Percentiles rank a stretch among this genome's conserved stretches.
phyloP scores from a whole-genome alignment of 352 stramenopile species.

The Phytopythium chamaehyphon region DNA sequence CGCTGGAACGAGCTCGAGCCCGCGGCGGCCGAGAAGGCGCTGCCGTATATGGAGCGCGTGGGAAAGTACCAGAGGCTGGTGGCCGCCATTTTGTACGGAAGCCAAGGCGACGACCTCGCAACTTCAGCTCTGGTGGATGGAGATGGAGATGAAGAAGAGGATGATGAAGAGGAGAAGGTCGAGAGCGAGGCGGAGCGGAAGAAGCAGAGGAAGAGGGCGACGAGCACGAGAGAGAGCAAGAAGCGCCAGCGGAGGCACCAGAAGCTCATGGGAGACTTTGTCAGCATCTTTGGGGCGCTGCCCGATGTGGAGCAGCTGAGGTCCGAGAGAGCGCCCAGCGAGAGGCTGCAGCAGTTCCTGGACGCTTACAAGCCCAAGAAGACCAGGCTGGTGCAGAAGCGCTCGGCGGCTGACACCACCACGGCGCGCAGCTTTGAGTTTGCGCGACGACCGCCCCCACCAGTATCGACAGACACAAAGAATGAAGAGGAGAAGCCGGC shows the following conservation, averaged over 20 bases:
- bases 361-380: constrained; percentile 51
- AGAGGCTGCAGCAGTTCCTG: constrained; percentile 44
- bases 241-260: constrained; percentile 21
- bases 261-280: constrained; percentile 21
- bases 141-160: constrained; percentile 13
- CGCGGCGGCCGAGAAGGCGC: constrained; percentile 36
- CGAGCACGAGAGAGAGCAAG: constrained; percentile 12
- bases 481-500: background rate
- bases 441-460: constrained; percentile 24
- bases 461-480: constrained; percentile 6
- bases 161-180: constrained; percentile 10
- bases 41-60: constrained; percentile 53
- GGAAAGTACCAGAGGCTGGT: constrained; percentile 57
- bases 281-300: constrained; percentile 31
- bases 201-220: constrained; percentile 8
- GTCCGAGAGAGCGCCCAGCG: constrained; percentile 37
- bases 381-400: constrained; percentile 41
- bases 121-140: constrained; percentile 11
- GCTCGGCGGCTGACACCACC: constrained; percentile 48
- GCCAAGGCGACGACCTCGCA: constrained; percentile 11
- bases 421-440: constrained; percentile 65
- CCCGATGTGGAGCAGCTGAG: constrained; percentile 35
- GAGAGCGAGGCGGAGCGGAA: constrained; percentile 9
- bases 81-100: constrained; percentile 41
- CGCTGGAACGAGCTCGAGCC: constrained; percentile 60